Conservation (phyloP, 768 basidiomycete species). For the Suillus cothurnatus region DNA sequence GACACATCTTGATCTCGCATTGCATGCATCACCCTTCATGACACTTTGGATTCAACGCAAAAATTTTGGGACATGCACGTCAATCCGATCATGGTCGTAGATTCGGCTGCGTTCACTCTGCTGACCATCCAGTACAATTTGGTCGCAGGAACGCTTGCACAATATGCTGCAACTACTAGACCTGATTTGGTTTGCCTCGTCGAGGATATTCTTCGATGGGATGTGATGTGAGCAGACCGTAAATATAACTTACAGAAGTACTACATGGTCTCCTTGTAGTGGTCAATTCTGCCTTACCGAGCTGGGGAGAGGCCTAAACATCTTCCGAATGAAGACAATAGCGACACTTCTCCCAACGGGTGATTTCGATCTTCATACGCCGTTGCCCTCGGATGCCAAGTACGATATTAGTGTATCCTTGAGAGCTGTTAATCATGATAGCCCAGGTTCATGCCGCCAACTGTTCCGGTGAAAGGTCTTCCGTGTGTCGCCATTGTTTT, state of each 20-base stretch:
- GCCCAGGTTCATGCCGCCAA: slow-evolving; percentile 47
- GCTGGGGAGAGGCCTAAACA: slow-evolving; percentile 49
- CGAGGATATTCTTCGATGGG: slow-evolving; percentile 28
- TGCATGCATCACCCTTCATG: slow-evolving; percentile 31
- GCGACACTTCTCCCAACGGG: slow-evolving; percentile 42
- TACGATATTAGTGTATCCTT: slow-evolving; percentile 15
- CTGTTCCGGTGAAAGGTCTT: slow-evolving; percentile 35
- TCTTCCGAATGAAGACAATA: slow-evolving; percentile 43
- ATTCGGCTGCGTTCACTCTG: slow-evolving; percentile 35
- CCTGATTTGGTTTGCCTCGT: slow-evolving; percentile 28
- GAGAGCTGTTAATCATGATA: neutral
- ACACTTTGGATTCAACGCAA: slow-evolving; percentile 31
- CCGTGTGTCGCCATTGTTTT: slow-evolving; percentile 44
- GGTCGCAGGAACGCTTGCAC: slow-evolving; percentile 39
- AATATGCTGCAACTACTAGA: slow-evolving; percentile 21
- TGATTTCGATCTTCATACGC: slow-evolving; percentile 40
- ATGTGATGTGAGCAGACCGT: neutral
- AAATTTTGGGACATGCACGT: slow-evolving; percentile 40
- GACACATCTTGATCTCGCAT: neutral
- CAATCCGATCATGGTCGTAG: slow-evolving; percentile 33
- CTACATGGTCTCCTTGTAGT: slow-evolving; percentile 20
- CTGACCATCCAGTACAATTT: slow-evolving; percentile 43
- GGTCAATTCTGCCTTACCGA: slow-evolving; percentile 50
- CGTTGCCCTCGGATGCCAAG: slow-evolving; percentile 40
- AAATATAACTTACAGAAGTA: too few relatives aligned